Evolutionary conservation across 2,329 filamentous ascomycete species (phyloP), one percentile per base, ranked within the genome.

Genomic region (Trichoderma sp.): DNA sequence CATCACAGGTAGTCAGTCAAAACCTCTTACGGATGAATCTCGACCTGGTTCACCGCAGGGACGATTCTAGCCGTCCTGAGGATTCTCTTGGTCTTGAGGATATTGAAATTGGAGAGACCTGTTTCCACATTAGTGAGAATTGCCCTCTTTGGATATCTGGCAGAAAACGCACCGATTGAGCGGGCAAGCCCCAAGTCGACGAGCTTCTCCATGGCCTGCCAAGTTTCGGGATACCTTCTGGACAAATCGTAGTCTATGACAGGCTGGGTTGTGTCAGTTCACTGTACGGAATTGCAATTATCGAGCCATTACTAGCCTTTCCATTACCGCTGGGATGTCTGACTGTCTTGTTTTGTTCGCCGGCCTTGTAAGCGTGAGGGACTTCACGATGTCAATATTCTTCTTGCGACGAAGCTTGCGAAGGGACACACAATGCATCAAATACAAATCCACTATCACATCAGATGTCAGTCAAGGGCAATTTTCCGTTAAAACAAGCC

Each of bases 1-100:
- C 2, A 30, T 0, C 9, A 12, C 5, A 3, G 7, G 45, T 26
- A 17, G 19, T 5, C 12, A n/a, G n/a, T n/a, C n/a, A n/a, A n/a
- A n/a, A n/a, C n/a, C n/a, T n/a, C n/a, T n/a, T 61, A 61, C 58
- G 58, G 58, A 28, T 61, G 58, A 43, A 61, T 51, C 21, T 61
- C 58, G 14, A 61, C 47, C 30, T 61, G 58, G 28, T 61, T 61
- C 5, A 61, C 47, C 2, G 45, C 47, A 1, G 58, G 47, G 17
- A 44, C 19, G 5, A 61, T 51, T 2, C 47, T 51, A 3, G 58
- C 58, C 14, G 28, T 51, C 7, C n/a, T 24, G 15, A 61, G 30
- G 15, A 61, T 61, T 17, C 45, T 41, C 21, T 51, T 61, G 0
- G 34, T 61, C 30, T 61, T 61, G 47, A 61, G 58, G n/a, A 61